Percentiles rank a stretch among this genome's conserved stretches.
These are phyloP conservation scores for Aspergillus diversus DNA, from an alignment of 495 filamentous ascomycete genomes.

Conservation along the genomic window DNA sequence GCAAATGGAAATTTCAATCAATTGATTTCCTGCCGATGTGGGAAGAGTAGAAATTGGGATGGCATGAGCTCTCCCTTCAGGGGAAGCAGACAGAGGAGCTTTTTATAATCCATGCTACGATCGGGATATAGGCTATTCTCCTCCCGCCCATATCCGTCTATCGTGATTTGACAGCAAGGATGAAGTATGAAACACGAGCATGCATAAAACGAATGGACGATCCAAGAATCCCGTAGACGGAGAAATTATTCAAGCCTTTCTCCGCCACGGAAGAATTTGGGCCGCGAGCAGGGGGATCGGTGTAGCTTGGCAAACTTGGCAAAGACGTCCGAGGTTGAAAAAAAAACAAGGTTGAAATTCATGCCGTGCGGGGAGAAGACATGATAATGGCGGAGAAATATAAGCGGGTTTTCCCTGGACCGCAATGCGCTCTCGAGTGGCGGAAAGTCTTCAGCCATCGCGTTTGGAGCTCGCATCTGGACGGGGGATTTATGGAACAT, in stretches of 20 bases:
- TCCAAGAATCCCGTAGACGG: background rate
- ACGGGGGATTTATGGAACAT: background rate
- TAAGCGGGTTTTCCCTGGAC: background rate
- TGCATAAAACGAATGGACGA: background rate
- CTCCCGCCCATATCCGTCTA: background rate
- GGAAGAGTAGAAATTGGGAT: too few relatives aligned
- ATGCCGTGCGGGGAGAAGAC: background rate
- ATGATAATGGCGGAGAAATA: conserved; percentile 2
- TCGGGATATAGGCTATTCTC: background rate
- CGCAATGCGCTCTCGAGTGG: background rate
- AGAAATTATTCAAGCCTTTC: background rate
- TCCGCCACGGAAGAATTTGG: conserved; percentile 1
- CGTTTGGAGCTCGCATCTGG: background rate
- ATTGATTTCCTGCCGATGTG: background rate
- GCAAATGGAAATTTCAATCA: background rate
- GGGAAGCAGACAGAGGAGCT: background rate
- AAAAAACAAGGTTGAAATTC: background rate
- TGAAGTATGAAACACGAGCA: conserved; percentile 3
- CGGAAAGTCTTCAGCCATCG: background rate
- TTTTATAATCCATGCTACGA: background rate
- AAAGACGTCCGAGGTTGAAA: background rate
- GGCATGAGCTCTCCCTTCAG: background rate
- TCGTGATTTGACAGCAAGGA: background rate
- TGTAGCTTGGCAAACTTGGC: background rate
- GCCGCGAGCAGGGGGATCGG: background rate